phyloP scores from a whole-genome alignment of 1,139 yeast species.

The Blastobotrys petasosporus region DNA sequence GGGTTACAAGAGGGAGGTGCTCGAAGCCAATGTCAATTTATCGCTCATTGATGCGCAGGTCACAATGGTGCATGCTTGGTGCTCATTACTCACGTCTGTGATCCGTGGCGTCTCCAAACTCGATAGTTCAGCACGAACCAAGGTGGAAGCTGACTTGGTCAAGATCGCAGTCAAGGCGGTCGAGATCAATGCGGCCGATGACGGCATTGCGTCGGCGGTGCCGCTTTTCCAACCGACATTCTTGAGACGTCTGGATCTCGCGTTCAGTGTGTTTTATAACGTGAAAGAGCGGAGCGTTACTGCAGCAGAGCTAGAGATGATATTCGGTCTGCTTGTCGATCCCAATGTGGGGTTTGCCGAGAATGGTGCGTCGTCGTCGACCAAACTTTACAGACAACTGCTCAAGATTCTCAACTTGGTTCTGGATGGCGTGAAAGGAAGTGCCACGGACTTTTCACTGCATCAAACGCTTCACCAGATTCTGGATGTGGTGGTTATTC shows the following conservation, averaged over 20 bases:
- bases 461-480: constrained; percentile 25
- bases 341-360: constrained; percentile 22
- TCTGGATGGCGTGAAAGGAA: constrained; percentile 18
- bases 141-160: constrained; percentile 34
- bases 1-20: constrained; percentile 47
- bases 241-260: constrained; percentile 59
- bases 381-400: constrained; percentile 21
- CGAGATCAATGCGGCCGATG: constrained; percentile 48
- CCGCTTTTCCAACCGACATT: constrained; percentile 47
- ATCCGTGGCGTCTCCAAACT: constrained; percentile 26
- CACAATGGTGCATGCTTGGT: constrained; percentile 66
- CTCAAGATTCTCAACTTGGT: constrained; percentile 25
- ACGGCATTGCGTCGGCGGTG: constrained; percentile 38
- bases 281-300: constrained; percentile 29
- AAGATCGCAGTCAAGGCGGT: constrained; percentile 46
- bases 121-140: constrained; percentile 14
- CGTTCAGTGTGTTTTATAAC: constrained; percentile 57
- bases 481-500: constrained; percentile 28
- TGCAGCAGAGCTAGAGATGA: constrained; percentile 16
- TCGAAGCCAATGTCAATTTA: constrained; percentile 55
- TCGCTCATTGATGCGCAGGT: constrained; percentile 66
- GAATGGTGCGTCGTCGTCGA: constrained; percentile 4
- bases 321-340: constrained; percentile 24
- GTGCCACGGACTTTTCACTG: constrained; percentile 16
- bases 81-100: constrained; percentile 66